Conservation (phyloP, 2,329 filamentous ascomycete species). For the Sclerotinia sclerotiorum region DNA sequence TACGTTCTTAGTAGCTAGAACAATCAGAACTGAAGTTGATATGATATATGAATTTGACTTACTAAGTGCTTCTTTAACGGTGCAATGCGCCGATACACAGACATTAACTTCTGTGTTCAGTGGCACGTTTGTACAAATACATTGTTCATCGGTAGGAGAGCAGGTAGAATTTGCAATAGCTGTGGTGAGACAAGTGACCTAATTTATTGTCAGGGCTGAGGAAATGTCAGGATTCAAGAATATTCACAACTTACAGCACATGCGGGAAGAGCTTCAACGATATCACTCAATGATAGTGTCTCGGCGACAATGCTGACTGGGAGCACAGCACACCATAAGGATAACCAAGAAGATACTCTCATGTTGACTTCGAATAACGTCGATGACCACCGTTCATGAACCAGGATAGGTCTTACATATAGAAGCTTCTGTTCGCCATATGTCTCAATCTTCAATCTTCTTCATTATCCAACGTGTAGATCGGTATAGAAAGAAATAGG, state of each 20-base stretch:
- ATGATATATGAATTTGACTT: background rate
- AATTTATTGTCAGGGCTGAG: background rate
- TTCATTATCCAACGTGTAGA: background rate
- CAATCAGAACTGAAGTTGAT: background rate
- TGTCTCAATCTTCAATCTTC: background rate
- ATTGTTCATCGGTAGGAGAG: constrained; percentile 16
- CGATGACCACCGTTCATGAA: background rate
- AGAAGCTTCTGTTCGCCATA: background rate
- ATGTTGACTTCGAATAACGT: constrained; percentile 2
- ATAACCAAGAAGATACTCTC: constrained; percentile 9
- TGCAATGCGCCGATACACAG: constrained; percentile 9
- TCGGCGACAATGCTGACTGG: background rate
- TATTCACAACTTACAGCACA: constrained; percentile 15
- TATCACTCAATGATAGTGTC: background rate
- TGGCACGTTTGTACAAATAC: constrained; percentile 18
- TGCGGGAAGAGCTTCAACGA: background rate
- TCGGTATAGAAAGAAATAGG: background rate
- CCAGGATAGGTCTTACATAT: constrained; percentile 9
- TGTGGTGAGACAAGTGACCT: constrained; percentile 11
- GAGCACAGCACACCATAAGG: background rate
- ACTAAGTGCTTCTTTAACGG: constrained; percentile 16
- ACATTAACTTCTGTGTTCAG: background rate
- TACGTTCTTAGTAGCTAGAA: constrained; percentile 13
- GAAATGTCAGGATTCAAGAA: background rate
- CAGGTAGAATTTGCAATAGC: constrained; percentile 7